Evolutionary conservation across 2,329 filamentous ascomycete species (phyloP), one percentile per base, ranked within the genome.

Genomic region (Pyrenophora seminiperda): DNA sequence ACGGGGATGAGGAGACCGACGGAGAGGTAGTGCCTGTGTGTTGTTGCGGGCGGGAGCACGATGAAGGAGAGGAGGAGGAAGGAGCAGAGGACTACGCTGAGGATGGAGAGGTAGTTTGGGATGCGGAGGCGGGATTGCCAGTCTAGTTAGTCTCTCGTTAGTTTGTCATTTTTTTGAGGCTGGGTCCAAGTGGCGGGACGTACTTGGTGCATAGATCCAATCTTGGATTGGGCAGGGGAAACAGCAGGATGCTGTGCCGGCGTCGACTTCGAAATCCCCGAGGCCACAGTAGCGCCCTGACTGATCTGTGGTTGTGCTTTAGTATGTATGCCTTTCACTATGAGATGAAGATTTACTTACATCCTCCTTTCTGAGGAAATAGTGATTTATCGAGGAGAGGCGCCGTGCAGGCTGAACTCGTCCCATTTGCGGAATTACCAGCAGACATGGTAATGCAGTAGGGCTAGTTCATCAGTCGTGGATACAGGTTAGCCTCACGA

Each of bases 201-300:
- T 72, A 83, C 81, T 71, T 61, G 82, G 76, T 24, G 76, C 74
- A 62, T 84, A 85, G 46, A 81, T 73, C 88, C 89, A 96, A 53
- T 91, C 82, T 17, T 87, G 85, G 66, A 90, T 79, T 10, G 91
- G 91, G 71, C 91, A 97, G 52, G 91, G 91, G 42, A 96, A 75
- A 70, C 91, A 96, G 72, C 91, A 96, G 36, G 76, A 79, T 13
- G 83, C 58, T 37, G 41, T 24, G 14, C 14, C 30, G 7, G 30
- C 34, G n/a, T 77, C 77, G 14, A 75, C 69, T 9, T 76, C 66
- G 27, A 79, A 56, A 1, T 73, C 51, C 15, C 77, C 54, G 0
- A 65, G 46, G 31, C 79, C 74, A 70, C 79, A 87, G 62, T 83
- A 79, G 55, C 85, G 79, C 47, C 79, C 79, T 13, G 64, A 50